These are phyloP conservation scores for Bipolaris bicolor DNA, from an alignment of 2,329 filamentous ascomycete genomes.

Conservation along the genomic window DNA sequence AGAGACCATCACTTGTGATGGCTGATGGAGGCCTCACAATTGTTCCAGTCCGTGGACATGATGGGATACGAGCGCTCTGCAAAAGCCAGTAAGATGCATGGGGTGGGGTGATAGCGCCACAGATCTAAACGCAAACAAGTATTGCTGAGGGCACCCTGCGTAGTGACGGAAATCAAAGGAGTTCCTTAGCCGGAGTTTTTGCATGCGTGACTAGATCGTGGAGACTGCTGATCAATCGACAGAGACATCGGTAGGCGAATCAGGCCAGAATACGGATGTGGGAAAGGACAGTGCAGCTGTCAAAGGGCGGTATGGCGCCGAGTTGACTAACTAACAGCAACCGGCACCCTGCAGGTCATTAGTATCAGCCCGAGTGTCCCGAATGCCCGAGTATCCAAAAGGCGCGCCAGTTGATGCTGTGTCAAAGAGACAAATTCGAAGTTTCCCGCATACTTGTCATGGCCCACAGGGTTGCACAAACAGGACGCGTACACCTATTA, in stretches of 20 bases:
- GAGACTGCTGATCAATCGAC: constrained; percentile 7
- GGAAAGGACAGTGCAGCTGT: not conserved
- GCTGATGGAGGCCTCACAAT: not conserved
- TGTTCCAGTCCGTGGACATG: not conserved
- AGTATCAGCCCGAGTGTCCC: not conserved
- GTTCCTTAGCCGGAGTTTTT: not conserved
- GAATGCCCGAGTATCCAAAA: not conserved
- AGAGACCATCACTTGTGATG: not conserved
- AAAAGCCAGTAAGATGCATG: not conserved
- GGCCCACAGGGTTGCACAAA: not conserved
- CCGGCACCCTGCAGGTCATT: not conserved
- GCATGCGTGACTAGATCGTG: constrained; percentile 1
- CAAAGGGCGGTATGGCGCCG: not conserved
- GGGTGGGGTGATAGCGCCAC: constrained; percentile 7
- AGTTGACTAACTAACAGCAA: not conserved
- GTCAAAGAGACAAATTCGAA: not conserved
- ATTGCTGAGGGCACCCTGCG: not conserved
- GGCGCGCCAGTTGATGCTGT: not conserved
- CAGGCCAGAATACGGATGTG: constrained; percentile 1
- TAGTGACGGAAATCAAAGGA: constrained; percentile 13
- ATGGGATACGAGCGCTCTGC: not conserved
- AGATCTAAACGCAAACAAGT: not conserved
- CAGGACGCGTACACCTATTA: not conserved
- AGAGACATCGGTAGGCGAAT: not conserved
- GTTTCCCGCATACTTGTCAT: not conserved